These are phyloP conservation scores for Aspergillus persii DNA, from an alignment of 2,329 filamentous ascomycete genomes.

Conservation along the genomic window DNA sequence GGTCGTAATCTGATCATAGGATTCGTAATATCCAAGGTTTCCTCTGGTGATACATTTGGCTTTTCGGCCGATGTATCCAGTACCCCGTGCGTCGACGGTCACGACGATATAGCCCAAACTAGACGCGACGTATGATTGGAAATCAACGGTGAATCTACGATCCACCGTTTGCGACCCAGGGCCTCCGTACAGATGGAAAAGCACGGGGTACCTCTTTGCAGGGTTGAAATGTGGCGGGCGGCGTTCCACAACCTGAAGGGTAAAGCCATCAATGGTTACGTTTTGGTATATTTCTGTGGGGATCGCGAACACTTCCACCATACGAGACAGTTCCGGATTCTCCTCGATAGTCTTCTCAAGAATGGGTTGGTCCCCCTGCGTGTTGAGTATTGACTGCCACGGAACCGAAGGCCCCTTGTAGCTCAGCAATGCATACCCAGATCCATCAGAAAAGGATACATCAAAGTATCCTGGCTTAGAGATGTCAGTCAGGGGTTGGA, in stretches of 20 bases:
- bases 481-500: conserved; percentile 72
- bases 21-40: conserved; percentile 80
- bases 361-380: conserved; percentile 63
- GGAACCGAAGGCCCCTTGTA: conserved; percentile 84
- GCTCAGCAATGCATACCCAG: conserved; percentile 78
- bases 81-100: conserved; percentile 90
- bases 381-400: conserved; percentile 86
- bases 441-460: conserved; percentile 78
- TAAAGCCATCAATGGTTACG: conserved; percentile 76
- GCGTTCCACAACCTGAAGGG: conserved; percentile 73
- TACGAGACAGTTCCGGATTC: conserved; percentile 67
- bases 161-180: conserved; percentile 87
- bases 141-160: conserved; percentile 79
- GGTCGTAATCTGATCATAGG: conserved; percentile 85
- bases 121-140: conserved; percentile 84
- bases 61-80: conserved; percentile 82
- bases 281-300: conserved; percentile 80
- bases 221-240: conserved; percentile 84
- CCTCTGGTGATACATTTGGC: conserved; percentile 78
- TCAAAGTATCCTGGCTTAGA: conserved; percentile 73
- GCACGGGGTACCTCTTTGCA: conserved; percentile 82
- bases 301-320: conserved; percentile 73
- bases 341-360: conserved; percentile 75
- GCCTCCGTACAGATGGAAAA: conserved; percentile 93
- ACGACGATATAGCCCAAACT: conserved; percentile 88